Evolutionary conservation across 208 protist genomes (phyloP).

Genomic region (Naegleria lovaniensis): DNA sequence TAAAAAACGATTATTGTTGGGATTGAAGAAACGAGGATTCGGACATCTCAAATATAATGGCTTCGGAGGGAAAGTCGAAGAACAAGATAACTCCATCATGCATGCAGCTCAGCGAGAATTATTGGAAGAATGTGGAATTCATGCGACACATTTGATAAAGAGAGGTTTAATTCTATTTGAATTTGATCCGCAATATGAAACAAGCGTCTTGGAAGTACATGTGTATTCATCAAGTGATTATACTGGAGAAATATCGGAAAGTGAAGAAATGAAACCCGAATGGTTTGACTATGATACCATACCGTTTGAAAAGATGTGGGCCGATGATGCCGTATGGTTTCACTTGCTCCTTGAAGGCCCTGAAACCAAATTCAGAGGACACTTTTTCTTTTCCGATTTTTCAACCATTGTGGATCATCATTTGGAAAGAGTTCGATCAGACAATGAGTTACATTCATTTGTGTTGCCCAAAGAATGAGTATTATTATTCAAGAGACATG

Average conservation of each 20-base stretch:
- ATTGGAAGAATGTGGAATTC: constrained; percentile 37
- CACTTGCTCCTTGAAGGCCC: not conserved
- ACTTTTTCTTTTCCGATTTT: constrained; percentile 4
- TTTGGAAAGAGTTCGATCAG: not conserved
- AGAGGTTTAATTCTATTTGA: constrained; percentile 36
- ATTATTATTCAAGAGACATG: too few relatives aligned
- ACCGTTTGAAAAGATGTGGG: constrained; percentile 42
- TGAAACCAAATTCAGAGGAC: not conserved
- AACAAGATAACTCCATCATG: constrained; percentile 31
- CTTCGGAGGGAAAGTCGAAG: constrained; percentile 46
- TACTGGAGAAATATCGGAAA: constrained; percentile 27
- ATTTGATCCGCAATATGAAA: constrained; percentile 30
- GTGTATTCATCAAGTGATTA: not conserved
- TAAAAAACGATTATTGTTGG: not conserved
- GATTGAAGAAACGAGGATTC: constrained; percentile 25
- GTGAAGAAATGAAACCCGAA: constrained; percentile 42
- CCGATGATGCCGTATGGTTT: constrained; percentile 41
- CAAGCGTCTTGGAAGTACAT: not conserved
- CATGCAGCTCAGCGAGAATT: constrained; percentile 33
- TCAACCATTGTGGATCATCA: not conserved
- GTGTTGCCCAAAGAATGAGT: not conserved
- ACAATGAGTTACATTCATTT: not conserved
- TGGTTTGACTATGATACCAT: constrained; percentile 36
- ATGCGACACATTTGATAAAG: constrained; percentile 16
- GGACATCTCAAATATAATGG: constrained; percentile 38